Evolutionary conservation across 2,329 filamentous ascomycete species (phyloP), one percentile per base, ranked within the genome.

Genomic region (Trichoderma polysporum): DNA sequence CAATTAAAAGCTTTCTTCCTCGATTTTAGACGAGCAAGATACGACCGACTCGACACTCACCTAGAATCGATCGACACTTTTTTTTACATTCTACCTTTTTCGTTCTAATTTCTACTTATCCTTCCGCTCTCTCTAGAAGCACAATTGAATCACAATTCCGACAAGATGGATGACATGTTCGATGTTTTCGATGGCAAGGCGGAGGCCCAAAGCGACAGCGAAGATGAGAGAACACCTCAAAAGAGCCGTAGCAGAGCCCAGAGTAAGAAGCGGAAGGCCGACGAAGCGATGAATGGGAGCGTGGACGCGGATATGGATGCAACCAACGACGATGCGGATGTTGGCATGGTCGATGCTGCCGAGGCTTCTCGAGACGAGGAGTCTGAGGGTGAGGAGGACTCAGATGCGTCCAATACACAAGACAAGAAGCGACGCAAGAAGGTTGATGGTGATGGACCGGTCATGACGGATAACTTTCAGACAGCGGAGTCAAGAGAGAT

Each of bases 401-500:
- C 79, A 1, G 80, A 83, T 47, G 81, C 80, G 50, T 81, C 82
- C 4, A 83, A 84, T 65, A 82, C 88, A 62, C 79, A 80, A 69
- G 78, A 79, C 68, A 93, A 92, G 78, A 88, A 90, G 71, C 83
- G 85, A 61, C 84, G 86, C 71, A 85, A 88, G 75, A 86, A 89
- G 72, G 83, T 81, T 66, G 91, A 90, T 73, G 87, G 87, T 10
- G 90, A 90, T 69, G 77, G 68, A 0, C 92, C 94, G 5, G 90
- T 98, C 54, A 87, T 98, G 73, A 93, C 94, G 22, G 95, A 99
- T 81, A 89, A 90, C 13, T 99, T 99, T 78, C 90, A 98, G 81
- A 98, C 95, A 13, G 94, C 95, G 75, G 90, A 97, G 80, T 96
- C 94, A 70, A 87, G 94, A 83, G 92, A 98, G 79, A 86, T 99